These are phyloP conservation scores for Aphanomyces stellatus DNA, from an alignment of 352 stramenopile genomes.

Conservation along the genomic window DNA sequence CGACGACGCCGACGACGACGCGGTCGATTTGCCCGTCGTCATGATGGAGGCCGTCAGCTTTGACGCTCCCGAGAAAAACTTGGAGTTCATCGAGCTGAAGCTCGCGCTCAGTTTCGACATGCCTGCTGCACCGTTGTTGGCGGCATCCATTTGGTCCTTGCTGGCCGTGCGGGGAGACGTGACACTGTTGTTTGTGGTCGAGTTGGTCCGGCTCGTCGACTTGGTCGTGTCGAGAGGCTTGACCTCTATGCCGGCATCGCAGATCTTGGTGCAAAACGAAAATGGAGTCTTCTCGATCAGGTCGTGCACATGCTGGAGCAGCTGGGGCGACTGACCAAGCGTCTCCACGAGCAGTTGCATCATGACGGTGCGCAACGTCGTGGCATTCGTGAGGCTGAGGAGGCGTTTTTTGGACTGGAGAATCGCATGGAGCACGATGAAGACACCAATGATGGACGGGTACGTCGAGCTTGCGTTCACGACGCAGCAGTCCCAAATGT, in stretches of 20 bases:
- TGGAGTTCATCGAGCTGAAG: slow-evolving; percentile 18
- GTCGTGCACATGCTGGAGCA: slow-evolving; percentile 35
- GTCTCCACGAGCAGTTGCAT: slow-evolving; percentile 41
- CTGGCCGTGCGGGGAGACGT: not conserved
- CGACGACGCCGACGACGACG: not conserved
- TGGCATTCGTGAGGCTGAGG: slow-evolving; percentile 56
- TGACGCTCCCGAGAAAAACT: slow-evolving; percentile 12
- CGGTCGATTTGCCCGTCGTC: not conserved
- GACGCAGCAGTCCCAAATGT: slow-evolving; percentile 65
- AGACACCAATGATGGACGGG: slow-evolving; percentile 36
- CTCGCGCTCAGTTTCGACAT: not conserved
- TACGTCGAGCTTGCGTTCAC: slow-evolving; percentile 26
- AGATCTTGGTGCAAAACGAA: slow-evolving; percentile 46
- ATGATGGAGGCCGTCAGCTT: slow-evolving; percentile 15
- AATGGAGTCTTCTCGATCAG: slow-evolving; percentile 58
- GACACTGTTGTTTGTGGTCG: not conserved
- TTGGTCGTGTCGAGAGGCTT: slow-evolving; percentile 16
- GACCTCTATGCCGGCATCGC: slow-evolving; percentile 35
- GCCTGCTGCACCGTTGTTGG: not conserved
- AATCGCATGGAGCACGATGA: slow-evolving; percentile 42
- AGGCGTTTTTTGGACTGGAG: slow-evolving; percentile 44
- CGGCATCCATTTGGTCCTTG: slow-evolving; percentile 2
- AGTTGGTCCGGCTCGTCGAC: slow-evolving; percentile 5
- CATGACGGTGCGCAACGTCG: slow-evolving; percentile 62
- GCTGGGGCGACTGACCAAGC: slow-evolving; percentile 28